Evolutionary conservation across 345 rosid species (phyloP).

Genomic region (Pistacia vera): DNA sequence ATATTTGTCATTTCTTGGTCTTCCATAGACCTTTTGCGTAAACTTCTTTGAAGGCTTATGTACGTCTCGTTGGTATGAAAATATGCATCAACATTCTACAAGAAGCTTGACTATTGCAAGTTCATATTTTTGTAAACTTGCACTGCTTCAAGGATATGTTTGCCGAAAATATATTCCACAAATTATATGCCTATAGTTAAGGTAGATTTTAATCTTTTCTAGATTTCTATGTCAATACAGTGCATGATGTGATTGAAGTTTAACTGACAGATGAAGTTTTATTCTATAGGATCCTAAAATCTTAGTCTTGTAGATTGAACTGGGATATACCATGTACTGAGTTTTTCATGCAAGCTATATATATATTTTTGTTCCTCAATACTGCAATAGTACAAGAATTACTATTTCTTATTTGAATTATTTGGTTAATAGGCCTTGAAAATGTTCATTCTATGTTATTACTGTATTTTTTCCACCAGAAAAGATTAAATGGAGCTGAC

Average conservation of each 20-base stretch:
- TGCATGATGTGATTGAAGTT: neutral
- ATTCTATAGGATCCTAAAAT: neutral
- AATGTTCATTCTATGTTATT: too few species aligned
- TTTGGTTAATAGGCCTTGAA: neutral
- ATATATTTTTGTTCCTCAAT: neutral
- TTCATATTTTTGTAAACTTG: neutral
- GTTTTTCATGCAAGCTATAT: neutral
- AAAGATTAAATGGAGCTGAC: neutral
- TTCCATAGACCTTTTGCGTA: too few species aligned
- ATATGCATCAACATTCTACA: neutral
- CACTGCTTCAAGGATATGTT: neutral
- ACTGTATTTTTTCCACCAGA: neutral
- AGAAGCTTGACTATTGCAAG: neutral
- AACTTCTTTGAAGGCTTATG: too few species aligned
- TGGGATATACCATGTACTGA: neutral
- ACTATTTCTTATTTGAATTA: too few species aligned
- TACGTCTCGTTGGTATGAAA: too few species aligned
- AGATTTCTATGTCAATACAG: neutral
- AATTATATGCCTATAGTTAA: neutral
- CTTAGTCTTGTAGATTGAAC: neutral
- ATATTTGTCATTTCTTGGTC: too few species aligned
- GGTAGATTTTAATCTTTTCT: neutral
- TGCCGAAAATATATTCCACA: neutral
- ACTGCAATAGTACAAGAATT: neutral
- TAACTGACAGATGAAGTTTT: neutral